Percentiles rank a stretch among this genome's conserved stretches.
Evolutionary conservation across 148 eudicot genomes (phyloP).

Genomic region (Rhododendron molle): DNA sequence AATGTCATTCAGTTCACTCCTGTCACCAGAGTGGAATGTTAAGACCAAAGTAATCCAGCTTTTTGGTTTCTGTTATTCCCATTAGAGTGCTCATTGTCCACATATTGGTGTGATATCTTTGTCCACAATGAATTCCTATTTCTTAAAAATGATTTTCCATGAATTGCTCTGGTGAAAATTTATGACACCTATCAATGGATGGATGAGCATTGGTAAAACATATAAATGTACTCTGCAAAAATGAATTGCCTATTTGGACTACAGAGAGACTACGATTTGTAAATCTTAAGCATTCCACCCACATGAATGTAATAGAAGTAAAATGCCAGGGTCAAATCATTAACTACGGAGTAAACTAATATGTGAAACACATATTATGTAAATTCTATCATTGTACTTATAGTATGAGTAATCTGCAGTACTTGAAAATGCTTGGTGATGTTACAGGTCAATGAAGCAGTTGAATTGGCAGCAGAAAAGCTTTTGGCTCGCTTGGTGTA

Average conservation of each 20-base stretch:
- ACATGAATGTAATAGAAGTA: not conserved
- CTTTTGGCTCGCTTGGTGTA: not conserved
- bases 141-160: not conserved
- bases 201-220: not conserved
- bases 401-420: not conserved
- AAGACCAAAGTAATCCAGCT: not conserved
- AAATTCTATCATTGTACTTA: too few relatives aligned
- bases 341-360: not conserved
- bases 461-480: conserved; percentile 9
- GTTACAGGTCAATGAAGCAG: conserved; percentile 19
- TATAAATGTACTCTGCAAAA: too few relatives aligned
- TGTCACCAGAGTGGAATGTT: not conserved
- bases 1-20: not conserved
- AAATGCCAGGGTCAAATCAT: not conserved
- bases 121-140: not conserved
- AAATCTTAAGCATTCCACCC: not conserved
- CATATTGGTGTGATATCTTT: not conserved
- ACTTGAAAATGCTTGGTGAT: not conserved
- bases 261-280: not conserved
- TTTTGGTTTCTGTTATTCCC: too few relatives aligned
- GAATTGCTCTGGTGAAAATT: not conserved
- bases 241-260: not conserved
- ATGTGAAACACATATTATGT: not conserved
- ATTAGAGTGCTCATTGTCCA: too few relatives aligned
- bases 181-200: not conserved